Percentiles rank a stretch among this genome's conserved stretches.
These are phyloP conservation scores for Pseudohyphozyma bogoriensis DNA, from an alignment of 768 basidiomycete species.

Conservation along the genomic window DNA sequence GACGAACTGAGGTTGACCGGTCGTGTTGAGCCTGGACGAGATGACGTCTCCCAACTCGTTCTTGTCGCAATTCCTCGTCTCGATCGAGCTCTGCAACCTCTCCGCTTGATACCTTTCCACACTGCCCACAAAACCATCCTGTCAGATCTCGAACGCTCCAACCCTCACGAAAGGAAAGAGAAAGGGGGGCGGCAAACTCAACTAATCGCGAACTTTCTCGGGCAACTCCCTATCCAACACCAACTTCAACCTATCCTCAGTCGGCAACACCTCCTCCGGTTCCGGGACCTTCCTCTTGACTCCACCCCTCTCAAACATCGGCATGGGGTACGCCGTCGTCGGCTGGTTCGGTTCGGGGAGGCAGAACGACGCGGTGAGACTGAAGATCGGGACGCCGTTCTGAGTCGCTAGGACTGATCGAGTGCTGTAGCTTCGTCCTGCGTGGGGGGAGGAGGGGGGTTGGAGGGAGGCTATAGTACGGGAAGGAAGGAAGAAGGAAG, in stretches of 20 bases:
- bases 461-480: slow-evolving; percentile 3
- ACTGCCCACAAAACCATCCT: slow-evolving; percentile 9
- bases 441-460: slow-evolving; percentile 28
- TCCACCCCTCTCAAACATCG: slow-evolving; percentile 5
- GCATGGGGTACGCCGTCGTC: slow-evolving; percentile 7
- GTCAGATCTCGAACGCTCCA: slow-evolving; percentile 27
- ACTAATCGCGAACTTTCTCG: slow-evolving; percentile 28
- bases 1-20: slow-evolving; percentile 12
- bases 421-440: slow-evolving; percentile 31
- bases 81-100: slow-evolving; percentile 29
- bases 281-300: slow-evolving; percentile 13
- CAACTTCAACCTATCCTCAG: slow-evolving; percentile 27
- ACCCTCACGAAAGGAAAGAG: neutral
- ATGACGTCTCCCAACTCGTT: slow-evolving; percentile 12
- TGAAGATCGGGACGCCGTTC: slow-evolving; percentile 31
- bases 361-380: slow-evolving; percentile 31
- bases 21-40: neutral
- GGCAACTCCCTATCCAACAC: slow-evolving; percentile 20
- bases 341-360: slow-evolving; percentile 32
- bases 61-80: slow-evolving; percentile 29
- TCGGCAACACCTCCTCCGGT: slow-evolving; percentile 27
- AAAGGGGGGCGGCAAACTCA: neutral
- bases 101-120: slow-evolving; percentile 26
- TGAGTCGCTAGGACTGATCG: slow-evolving; percentile 30
- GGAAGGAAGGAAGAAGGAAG: too few relatives aligned